These are phyloP conservation scores for Leishmania gerbilli DNA, from an alignment of 208 protist genomes.

Conservation along the genomic window DNA sequence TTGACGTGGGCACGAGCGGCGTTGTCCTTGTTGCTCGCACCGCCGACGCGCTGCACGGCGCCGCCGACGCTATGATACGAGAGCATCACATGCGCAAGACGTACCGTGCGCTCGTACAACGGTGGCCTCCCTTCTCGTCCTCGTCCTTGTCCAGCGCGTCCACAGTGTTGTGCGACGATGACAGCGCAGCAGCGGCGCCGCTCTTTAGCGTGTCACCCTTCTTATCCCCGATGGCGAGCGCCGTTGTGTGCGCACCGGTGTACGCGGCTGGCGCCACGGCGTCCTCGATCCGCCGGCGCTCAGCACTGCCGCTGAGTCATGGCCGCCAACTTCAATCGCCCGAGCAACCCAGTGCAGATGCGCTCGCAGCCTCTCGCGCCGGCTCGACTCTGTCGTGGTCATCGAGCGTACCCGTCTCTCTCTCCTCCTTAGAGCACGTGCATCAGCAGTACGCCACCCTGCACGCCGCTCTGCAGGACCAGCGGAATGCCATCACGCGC, in stretches of 20 bases:
- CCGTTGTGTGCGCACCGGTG: constrained; percentile 18
- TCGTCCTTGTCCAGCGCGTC: not conserved
- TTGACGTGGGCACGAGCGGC: constrained; percentile 83
- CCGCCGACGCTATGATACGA: constrained; percentile 38
- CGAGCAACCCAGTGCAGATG: not conserved
- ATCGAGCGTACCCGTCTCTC: not conserved
- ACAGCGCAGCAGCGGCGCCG: constrained; percentile 1
- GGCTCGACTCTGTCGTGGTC: not conserved
- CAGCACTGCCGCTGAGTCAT: not conserved
- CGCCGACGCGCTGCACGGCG: constrained; percentile 27
- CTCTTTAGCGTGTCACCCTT: constrained; percentile 24
- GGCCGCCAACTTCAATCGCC: not conserved
- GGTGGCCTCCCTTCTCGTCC: constrained; percentile 27
- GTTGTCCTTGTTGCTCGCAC: constrained; percentile 54
- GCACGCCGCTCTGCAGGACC: constrained; percentile 36
- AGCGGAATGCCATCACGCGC: constrained; percentile 50
- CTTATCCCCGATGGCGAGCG: constrained; percentile 14
- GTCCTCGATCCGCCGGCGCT: constrained; percentile 3
- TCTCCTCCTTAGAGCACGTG: not conserved
- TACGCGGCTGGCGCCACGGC: constrained; percentile 23
- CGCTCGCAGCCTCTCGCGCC: not conserved
- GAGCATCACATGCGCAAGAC: constrained; percentile 51
- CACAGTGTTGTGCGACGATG: not conserved
- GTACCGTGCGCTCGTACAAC: constrained; percentile 67
- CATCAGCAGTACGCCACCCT: constrained; percentile 13